Conservation (phyloP, 2,329 filamentous ascomycete genomes). For the Fusarium beomiforme region DNA sequence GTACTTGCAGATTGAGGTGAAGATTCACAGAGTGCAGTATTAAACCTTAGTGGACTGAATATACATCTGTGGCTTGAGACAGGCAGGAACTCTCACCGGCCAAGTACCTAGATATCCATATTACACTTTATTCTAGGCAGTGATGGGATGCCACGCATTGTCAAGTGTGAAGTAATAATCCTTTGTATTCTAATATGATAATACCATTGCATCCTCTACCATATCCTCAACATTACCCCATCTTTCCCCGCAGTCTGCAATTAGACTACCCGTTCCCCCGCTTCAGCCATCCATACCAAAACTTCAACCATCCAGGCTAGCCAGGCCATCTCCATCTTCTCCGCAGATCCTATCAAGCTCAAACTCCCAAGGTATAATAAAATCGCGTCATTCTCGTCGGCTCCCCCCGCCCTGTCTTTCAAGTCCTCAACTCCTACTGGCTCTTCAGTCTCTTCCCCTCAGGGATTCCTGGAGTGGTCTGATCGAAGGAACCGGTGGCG, state of each 20-base stretch:
- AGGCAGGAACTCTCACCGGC: constrained; percentile 1
- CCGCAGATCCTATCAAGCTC: constrained; percentile 1
- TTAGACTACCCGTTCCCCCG: constrained; percentile 35
- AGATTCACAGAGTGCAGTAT: not conserved
- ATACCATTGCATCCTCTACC: not conserved
- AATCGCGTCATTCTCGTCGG: constrained; percentile 16
- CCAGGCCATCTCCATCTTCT: constrained; percentile 4
- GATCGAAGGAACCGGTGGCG: constrained; percentile 20
- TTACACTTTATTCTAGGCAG: not conserved
- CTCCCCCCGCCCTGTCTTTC: not conserved
- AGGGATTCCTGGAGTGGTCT: constrained; percentile 15
- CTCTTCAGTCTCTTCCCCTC: not conserved
- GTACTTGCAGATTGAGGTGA: constrained; percentile 11
- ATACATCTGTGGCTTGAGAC: constrained; percentile 9
- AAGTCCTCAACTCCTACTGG: not conserved
- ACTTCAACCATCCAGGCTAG: not conserved
- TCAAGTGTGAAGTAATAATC: not conserved
- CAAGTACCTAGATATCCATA: not conserved
- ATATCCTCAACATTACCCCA: constrained; percentile 19
- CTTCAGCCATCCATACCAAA: constrained; percentile 20
- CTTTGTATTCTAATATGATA: not conserved
- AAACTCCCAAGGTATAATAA: not conserved
- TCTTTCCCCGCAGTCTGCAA: constrained; percentile 36
- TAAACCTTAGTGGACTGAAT: not conserved
- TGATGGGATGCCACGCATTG: not conserved